These are phyloP conservation scores for Xylaria sp. DNA, from an alignment of 2,329 filamentous ascomycete species.

Conservation along the genomic window DNA sequence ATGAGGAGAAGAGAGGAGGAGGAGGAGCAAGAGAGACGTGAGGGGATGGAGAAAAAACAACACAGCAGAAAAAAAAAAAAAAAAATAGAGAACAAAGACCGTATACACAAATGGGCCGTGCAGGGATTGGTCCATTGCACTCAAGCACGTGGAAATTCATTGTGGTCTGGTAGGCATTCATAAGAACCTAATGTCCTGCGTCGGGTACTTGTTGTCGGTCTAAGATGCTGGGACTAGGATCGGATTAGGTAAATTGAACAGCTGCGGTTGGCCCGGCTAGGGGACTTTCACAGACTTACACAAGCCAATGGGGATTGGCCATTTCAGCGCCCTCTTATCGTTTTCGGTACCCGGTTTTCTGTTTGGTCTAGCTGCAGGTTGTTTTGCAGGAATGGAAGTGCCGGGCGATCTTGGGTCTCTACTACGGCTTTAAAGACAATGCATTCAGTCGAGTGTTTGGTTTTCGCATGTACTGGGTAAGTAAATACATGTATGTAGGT, in stretches of 20 bases:
- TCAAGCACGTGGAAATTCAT: slow-evolving; percentile 25
- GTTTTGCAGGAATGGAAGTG: slow-evolving; percentile 33
- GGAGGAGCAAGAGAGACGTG: background rate
- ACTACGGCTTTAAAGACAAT: slow-evolving; percentile 10
- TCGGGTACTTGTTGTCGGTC: slow-evolving; percentile 7
- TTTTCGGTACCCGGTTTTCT: slow-evolving; percentile 23
- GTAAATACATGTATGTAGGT: background rate
- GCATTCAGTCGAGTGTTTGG: background rate
- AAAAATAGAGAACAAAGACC: slow-evolving; percentile 8
- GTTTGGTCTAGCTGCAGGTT: slow-evolving; percentile 22
- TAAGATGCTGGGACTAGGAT: slow-evolving; percentile 24
- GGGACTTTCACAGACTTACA: slow-evolving; percentile 9
- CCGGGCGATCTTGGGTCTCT: slow-evolving; percentile 30
- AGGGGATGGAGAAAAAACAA: background rate
- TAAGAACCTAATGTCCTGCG: slow-evolving; percentile 1
- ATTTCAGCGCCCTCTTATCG: slow-evolving; percentile 25
- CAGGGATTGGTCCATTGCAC: slow-evolving; percentile 14
- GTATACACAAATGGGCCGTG: background rate
- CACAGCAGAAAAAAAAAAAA: slow-evolving; percentile 8
- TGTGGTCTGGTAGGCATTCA: slow-evolving; percentile 18
- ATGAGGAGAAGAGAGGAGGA: background rate
- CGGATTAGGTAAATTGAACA: slow-evolving; percentile 48
- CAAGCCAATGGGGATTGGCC: slow-evolving; percentile 26
- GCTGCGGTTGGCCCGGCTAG: slow-evolving; percentile 43
- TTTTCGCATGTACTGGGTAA: slow-evolving; percentile 2